A percentile compares a stretch with the other conserved stretches of the same genome.
Evolutionary conservation across 768 basidiomycete species (phyloP).

Genomic region (Mycena chlorophos): DNA sequence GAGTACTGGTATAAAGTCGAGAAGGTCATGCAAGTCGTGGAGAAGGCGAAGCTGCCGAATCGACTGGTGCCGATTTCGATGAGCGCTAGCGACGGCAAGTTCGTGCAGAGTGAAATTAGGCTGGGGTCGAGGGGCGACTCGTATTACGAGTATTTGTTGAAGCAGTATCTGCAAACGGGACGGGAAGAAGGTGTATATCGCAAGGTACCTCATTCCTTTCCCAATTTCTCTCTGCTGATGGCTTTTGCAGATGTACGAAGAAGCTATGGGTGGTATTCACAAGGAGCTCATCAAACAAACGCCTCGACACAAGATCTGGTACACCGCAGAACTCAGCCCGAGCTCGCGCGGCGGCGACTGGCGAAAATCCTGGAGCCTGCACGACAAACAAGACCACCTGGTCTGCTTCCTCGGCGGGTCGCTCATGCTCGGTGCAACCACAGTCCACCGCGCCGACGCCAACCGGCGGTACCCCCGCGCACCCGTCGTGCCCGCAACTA

Average conservation of each 20-base stretch:
- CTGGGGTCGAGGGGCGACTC: constrained; percentile 80
- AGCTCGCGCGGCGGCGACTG: constrained; percentile 24
- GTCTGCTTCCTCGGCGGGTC: constrained; percentile 81
- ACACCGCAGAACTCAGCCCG: constrained; percentile 67
- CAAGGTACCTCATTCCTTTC: constrained; percentile 33
- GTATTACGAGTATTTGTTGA: constrained; percentile 78
- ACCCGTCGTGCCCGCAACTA: background rate
- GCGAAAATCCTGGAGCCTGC: constrained; percentile 51
- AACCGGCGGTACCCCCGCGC: background rate
- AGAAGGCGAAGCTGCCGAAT: constrained; percentile 45
- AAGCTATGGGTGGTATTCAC: constrained; percentile 69
- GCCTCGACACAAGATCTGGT: constrained; percentile 47
- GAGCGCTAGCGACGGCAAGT: constrained; percentile 29
- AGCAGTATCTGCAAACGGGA: constrained; percentile 69
- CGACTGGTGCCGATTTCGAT: constrained; percentile 74
- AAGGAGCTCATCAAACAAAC: constrained; percentile 57
- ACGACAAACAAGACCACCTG: constrained; percentile 78
- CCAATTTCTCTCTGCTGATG: background rate
- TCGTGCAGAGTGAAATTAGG: constrained; percentile 57
- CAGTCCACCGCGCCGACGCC: constrained; percentile 11
- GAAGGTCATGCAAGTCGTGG: constrained; percentile 62
- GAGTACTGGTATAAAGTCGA: constrained; percentile 69
- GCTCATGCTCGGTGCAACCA: constrained; percentile 70
- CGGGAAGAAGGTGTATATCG: constrained; percentile 62
- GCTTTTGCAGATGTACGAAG: constrained; percentile 62